Evolutionary conservation across 164 flowering plant genomes (phyloP), one percentile per base, ranked within the genome.

Genomic region (Litsea cubeba): DNA sequence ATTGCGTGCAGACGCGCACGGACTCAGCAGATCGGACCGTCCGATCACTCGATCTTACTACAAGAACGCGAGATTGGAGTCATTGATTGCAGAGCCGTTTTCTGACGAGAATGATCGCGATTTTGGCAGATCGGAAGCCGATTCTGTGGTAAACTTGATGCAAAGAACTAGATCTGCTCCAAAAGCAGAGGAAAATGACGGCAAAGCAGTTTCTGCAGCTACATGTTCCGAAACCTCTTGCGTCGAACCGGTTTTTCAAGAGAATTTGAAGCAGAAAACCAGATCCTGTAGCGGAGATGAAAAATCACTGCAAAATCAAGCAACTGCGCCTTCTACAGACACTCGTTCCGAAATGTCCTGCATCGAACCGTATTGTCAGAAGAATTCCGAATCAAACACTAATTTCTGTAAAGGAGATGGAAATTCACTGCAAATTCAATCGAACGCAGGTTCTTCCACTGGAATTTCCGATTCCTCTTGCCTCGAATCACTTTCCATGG

Each of bases 41-140:
- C 81, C 83, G 71, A 74, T 83, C 32, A 84, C 89, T 28, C 77
- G 85, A 65, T 74, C 85, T 46, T 84, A 75, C 70, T 69, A 3
- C 63, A 80, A 70, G 49, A 62, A 35, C 23, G 78, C 70, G 58
- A 76, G 35, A 20, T 58, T 50, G 35, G 24, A 3, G 3, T 54
- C n/a, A 74, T 75, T 68, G 50, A 75, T 65, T 46, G 74, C 18
- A 12, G 86, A 85, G 12, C 80, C 87, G 57, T 80, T 75, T 77
- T 78, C 83, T 23, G 83, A 74, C 70, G 72, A 22, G 22, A 74
- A 69, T 8, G 65, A 1, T 54, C 62, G 64, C 49, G n/a, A 50
- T 77, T 71, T 25, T 69, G 1, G 35, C 25, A 50, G 35, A 77
- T 73, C 74, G 0, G 50, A 50, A 3, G 64, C 6, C 46, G 4